phyloP scores from a whole-genome alignment of 108 stramenopile genomes.

The Nitzschia sp. region DNA sequence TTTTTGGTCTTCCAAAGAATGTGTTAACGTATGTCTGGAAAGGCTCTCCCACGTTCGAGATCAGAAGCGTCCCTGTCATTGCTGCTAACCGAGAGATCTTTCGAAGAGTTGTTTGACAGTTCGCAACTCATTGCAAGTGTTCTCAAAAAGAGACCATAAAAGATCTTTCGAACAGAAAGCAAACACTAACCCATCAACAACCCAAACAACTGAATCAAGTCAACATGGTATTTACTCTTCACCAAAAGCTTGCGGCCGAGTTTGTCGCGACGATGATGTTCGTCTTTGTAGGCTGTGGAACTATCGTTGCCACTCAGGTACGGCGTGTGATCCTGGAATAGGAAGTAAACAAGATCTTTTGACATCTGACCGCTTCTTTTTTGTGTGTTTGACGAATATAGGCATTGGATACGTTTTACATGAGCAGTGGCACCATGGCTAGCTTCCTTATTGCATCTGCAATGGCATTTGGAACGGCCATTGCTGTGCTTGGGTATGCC shows the following conservation, averaged over 20 bases:
- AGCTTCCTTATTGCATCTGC: slow-evolving; percentile 19
- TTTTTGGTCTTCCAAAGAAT: too few species aligned
- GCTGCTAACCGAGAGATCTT: too few species aligned
- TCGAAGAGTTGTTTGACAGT: too few species aligned
- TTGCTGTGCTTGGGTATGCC: slow-evolving; percentile 21
- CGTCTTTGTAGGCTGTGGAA: slow-evolving; percentile 28
- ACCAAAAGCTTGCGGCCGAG: slow-evolving; percentile 16
- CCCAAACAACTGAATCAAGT: too few species aligned
- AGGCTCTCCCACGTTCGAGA: too few species aligned
- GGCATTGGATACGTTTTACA: background rate
- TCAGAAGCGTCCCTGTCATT: too few species aligned
- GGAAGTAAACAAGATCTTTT: too few species aligned
- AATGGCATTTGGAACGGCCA: slow-evolving; percentile 32
- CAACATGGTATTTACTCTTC: background rate
- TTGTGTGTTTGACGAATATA: background rate
- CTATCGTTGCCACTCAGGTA: slow-evolving; percentile 16
- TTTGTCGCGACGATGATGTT: slow-evolving; percentile 29
- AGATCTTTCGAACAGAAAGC: too few species aligned
- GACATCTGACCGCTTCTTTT: background rate
- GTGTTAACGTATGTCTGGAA: too few species aligned
- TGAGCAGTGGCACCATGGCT: slow-evolving; percentile 25
- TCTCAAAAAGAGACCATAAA: too few species aligned
- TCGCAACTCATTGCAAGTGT: too few species aligned
- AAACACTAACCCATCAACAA: too few species aligned
- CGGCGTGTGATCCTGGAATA: background rate